Evolutionary conservation across 2,329 filamentous ascomycete species (phyloP).

Genomic region (Claviceps sp.): DNA sequence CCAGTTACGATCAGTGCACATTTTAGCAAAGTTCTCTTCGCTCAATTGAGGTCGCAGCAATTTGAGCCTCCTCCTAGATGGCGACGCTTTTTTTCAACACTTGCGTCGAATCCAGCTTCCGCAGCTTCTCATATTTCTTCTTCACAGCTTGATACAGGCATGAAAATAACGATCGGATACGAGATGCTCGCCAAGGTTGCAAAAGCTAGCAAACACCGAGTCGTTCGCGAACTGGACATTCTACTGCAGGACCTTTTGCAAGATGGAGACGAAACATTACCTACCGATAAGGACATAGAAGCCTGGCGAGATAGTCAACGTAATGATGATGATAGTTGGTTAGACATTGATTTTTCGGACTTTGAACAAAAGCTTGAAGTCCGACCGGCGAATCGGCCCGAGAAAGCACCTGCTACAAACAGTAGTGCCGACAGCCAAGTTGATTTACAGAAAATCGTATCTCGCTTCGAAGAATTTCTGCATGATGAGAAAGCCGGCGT

Average conservation of each 20-base stretch:
- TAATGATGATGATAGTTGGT: slow-evolving; percentile 82
- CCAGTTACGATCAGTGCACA: slow-evolving; percentile 65
- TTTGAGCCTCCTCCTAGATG: slow-evolving; percentile 52
- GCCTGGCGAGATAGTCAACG: slow-evolving; percentile 47
- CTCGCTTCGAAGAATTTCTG: slow-evolving; percentile 83
- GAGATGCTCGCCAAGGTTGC: slow-evolving; percentile 69
- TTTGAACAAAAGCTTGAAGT: slow-evolving; percentile 69
- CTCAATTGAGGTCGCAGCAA: slow-evolving; percentile 76
- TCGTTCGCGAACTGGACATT: slow-evolving; percentile 62
- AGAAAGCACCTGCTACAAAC: slow-evolving; percentile 32
- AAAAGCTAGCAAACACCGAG: slow-evolving; percentile 52
- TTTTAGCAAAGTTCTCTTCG: slow-evolving; percentile 83
- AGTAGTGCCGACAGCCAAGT: slow-evolving; percentile 56
- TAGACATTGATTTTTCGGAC: slow-evolving; percentile 82
- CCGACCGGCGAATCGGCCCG: slow-evolving; percentile 22
- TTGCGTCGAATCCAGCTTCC: slow-evolving; percentile 2
- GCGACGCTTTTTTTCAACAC: slow-evolving; percentile 21
- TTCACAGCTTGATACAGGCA: slow-evolving; percentile 52
- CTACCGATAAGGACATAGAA: slow-evolving; percentile 58
- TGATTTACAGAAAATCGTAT: slow-evolving; percentile 81
- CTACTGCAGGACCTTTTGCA: slow-evolving; percentile 62
- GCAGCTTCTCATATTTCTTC: slow-evolving; percentile 8
- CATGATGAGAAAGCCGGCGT: slow-evolving; percentile 71
- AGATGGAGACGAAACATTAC: slow-evolving; percentile 54
- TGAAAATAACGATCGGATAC: slow-evolving; percentile 83